phyloP scores from a whole-genome alignment of 495 filamentous ascomycete genomes.

The Hypoxylon fuscum region DNA sequence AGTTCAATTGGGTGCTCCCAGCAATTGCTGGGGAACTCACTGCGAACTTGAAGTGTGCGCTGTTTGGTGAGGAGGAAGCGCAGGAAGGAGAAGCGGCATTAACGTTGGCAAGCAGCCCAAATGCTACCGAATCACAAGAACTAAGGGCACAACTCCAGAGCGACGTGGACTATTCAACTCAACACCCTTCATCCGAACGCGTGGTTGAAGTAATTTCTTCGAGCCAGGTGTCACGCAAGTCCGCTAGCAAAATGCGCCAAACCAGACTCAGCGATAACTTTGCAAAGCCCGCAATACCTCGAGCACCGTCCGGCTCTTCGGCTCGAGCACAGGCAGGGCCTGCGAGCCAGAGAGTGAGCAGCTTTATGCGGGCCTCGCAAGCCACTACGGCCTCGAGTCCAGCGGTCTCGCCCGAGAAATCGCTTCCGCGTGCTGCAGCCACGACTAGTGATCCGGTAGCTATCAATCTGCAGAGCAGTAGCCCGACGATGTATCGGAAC shows the following conservation, averaged over 20 bases:
- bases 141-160: conserved; percentile 55
- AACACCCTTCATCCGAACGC: conserved; percentile 27
- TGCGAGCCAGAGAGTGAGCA: conserved; percentile 15
- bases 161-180: conserved; percentile 55
- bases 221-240: conserved; percentile 39
- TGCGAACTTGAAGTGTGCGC: conserved; percentile 53
- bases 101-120: conserved; percentile 6
- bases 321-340: conserved; percentile 11
- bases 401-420: conserved; percentile 40
- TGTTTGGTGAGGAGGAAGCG: conserved; percentile 44
- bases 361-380: conserved; percentile 50
- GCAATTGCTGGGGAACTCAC: conserved; percentile 57
- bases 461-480: conserved; percentile 21
- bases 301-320: conserved; percentile 10
- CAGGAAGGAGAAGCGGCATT: conserved; percentile 7
- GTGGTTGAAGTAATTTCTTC: conserved; percentile 47
- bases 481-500: conserved; percentile 23
- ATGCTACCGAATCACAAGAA: conserved; percentile 54
- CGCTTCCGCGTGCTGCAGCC: conserved; percentile 34
- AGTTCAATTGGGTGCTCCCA: conserved; percentile 53
- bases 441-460: conserved; percentile 18
- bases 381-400: conserved; percentile 57
- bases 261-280: background rate
- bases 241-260: conserved; percentile 13
- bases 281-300: conserved; percentile 30